Base-by-base conservation (phyloP, 1,139 yeast species). In the Geotrichum cucujoidarum region DNA sequence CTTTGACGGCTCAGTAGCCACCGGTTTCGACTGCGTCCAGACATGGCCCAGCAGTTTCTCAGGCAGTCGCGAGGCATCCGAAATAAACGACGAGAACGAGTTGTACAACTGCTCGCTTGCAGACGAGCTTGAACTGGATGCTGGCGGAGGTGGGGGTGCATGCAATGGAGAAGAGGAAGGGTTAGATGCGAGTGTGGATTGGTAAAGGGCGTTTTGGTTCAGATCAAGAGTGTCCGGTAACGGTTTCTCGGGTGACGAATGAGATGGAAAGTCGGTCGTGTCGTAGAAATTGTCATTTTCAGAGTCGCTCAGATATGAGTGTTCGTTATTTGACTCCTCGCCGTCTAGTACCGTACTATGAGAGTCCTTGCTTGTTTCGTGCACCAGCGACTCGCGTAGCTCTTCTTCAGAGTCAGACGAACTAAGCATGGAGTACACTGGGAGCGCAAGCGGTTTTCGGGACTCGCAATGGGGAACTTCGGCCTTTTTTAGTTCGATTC, bases 401-500 rank as follows among this genome's bases (percentile, higher is more conserved):
- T 24, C 27, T 6, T 24, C 27, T 6, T 24, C 27, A 6, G 27
- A 24, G 10, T 40, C 43, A n/a, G 25, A 22, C 8, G 31, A 14
- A 27, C 45, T 41, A n/a, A 13, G 14, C 38, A 33, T 35, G 2
- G 45, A 33, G 27, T 33, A 41, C 2, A 33, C 39, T 5, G 45
- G 45, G 13, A 41, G 31, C n/a, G 33, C 24, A 6, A 33, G 20
- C 6, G 37, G 45, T n/a, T 24, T 22, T 24, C 31, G 22, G 11
- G 29, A n/a, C 5, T n/a, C 6, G 25, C 30, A 4, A 25, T 33
- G 4, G 16, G 10, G 27, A 13, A 16, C 11, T 7, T 33, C 38
- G 3, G 24, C 22, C 32, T 14, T 33, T 22, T 34, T 27, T 11
- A 41, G 20, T 16, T 35, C 32, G 10, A 41, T 41, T 14, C 45